Percentiles rank a stretch among this genome's conserved stretches.
Conservation (phyloP, 306 rosid species). For the Acacia acuminata region DNA sequence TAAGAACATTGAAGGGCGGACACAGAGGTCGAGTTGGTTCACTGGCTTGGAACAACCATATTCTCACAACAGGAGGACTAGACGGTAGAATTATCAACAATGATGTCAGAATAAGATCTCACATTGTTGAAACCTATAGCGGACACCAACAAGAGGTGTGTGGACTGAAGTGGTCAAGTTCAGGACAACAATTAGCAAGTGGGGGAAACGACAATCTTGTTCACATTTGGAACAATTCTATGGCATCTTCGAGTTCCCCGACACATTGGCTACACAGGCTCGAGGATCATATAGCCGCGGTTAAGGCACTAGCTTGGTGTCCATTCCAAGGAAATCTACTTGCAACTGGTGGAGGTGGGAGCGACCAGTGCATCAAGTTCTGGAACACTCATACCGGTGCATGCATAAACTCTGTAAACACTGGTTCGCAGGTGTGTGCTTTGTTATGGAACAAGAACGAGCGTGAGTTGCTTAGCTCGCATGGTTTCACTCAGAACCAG, state of each 20-base stretch:
- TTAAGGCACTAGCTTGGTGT: constrained; percentile 70
- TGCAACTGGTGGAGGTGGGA: constrained; percentile 59
- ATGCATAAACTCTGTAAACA: constrained; percentile 60
- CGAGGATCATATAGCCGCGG: constrained; percentile 61
- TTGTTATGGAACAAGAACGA: constrained; percentile 71
- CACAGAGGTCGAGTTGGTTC: constrained; percentile 57
- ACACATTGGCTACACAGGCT: constrained; percentile 68
- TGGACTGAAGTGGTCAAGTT: constrained; percentile 64
- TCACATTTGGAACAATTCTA: constrained; percentile 57
- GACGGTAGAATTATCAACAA: constrained; percentile 56
- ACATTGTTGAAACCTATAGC: constrained; percentile 55
- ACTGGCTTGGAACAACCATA: constrained; percentile 62
- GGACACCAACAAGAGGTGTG: constrained; percentile 67
- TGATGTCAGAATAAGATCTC: constrained; percentile 60
- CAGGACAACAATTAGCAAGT: constrained; percentile 62
- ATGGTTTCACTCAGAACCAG: constrained; percentile 63
- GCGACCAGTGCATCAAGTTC: constrained; percentile 58
- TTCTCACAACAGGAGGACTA: constrained; percentile 64
- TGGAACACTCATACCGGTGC: constrained; percentile 76
- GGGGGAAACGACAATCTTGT: constrained; percentile 74
- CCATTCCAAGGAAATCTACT: constrained; percentile 67
- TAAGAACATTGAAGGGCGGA: constrained; percentile 56
- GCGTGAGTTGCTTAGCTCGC: constrained; percentile 74
- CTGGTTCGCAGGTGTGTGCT: constrained; percentile 68
- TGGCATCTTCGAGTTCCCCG: constrained; percentile 51